Evolutionary conservation across 768 basidiomycete species (phyloP).

Genomic region (Suillus paluster): DNA sequence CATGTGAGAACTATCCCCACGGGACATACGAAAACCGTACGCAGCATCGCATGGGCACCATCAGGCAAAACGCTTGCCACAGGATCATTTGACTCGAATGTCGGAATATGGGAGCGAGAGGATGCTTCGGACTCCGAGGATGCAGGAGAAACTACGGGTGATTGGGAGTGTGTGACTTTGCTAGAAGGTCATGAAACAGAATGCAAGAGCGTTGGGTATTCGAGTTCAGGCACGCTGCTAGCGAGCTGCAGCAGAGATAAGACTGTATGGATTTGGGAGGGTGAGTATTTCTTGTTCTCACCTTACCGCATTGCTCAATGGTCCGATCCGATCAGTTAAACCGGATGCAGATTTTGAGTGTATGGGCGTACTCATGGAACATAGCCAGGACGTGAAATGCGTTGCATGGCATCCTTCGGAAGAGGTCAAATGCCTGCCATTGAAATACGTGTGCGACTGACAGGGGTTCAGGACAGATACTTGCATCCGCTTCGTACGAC

Average conservation of each 20-base stretch:
- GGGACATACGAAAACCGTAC: constrained; percentile 87
- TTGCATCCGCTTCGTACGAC: constrained; percentile 97
- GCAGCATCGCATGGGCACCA: constrained; percentile 87
- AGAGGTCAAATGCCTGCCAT: constrained; percentile 59
- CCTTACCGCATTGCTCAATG: neutral
- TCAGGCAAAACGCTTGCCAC: constrained; percentile 87
- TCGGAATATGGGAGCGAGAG: constrained; percentile 88
- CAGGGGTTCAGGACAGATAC: constrained; percentile 60
- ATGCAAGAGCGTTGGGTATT: constrained; percentile 91
- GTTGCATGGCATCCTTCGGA: constrained; percentile 95
- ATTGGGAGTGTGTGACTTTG: constrained; percentile 88
- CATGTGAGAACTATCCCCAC: constrained; percentile 73
- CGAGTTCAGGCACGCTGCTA: constrained; percentile 72
- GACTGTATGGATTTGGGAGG: constrained; percentile 99
- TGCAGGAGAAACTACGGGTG: constrained; percentile 40
- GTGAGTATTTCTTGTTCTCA: constrained; percentile 42
- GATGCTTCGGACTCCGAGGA: constrained; percentile 42
- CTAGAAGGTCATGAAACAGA: constrained; percentile 97
- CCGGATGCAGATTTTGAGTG: constrained; percentile 96
- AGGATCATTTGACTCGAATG: constrained; percentile 91
- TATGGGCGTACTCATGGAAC: constrained; percentile 94
- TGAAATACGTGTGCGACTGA: constrained; percentile 17
- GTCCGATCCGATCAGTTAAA: constrained; percentile 55
- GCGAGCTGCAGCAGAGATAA: constrained; percentile 97
- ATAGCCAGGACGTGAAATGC: constrained; percentile 94